Evolutionary conservation across 2,329 filamentous ascomycete species (phyloP), one percentile per base, ranked within the genome.

Genomic region (Monosporascus sp.): DNA sequence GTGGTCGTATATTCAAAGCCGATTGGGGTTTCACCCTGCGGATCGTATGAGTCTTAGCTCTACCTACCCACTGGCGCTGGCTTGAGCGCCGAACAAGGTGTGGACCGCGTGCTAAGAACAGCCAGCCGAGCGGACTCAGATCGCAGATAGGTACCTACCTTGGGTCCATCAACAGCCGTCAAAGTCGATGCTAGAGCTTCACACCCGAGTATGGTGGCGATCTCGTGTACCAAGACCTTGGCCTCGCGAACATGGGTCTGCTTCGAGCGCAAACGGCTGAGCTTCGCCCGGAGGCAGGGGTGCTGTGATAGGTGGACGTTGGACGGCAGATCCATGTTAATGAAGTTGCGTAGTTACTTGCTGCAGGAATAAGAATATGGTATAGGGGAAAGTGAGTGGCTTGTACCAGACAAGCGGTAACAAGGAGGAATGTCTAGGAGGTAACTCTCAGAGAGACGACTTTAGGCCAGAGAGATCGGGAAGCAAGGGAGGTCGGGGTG

Each of bases 221-320:
- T 95, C 58, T 97, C 92, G 68, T 96, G 85, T 56, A 97, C 82
- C 48, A 97, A 78, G 7, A 80, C 73, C 72, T 92, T 91, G 61
- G 90, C 91, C 52, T 96, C 89, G 55, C 85, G 81, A 3, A 89
- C 79, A 55, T 78, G 82, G 49, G 89, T 84, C 43, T 76, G 78
- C 53, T 82, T 78, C 41, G 89, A 94, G 55, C 93, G 87, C 47
- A 97, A 83, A 74, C 94, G 89, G 62, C 89, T 92, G 65, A 97
- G 84, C 78, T 97, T 97, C 62, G 88, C 90, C 63, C 81, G 79
- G 43, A 97, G 79, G 72, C 90, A 96, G 37, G 93, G 93, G 71
- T 97, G 93, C 17, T 76, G 77, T 40, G 91, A 96, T 68, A 96
- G 76, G 74, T 94, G 90, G 57, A 87, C 82, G 66, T 86, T 86